phyloP scores from a whole-genome alignment of 2,329 filamentous ascomycete species.

The Cadophora sp. region DNA sequence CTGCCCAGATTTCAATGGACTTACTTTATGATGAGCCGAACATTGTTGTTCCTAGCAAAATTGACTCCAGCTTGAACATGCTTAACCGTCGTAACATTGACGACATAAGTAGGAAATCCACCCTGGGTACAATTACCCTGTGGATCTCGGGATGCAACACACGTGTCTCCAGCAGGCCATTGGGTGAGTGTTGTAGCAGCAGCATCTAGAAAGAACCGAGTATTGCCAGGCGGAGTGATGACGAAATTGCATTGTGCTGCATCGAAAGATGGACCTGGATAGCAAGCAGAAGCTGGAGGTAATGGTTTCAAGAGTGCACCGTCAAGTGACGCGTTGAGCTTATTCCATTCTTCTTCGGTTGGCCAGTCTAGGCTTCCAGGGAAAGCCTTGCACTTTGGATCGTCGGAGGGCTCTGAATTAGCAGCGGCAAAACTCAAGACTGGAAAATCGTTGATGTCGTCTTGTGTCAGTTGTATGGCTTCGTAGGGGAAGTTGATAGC shows the following conservation, averaged over 20 bases:
- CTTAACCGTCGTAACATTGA: conserved; percentile 36
- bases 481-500: neutral
- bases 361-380: neutral
- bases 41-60: conserved; percentile 44
- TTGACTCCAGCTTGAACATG: conserved; percentile 39
- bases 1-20: neutral
- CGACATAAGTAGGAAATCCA: conserved; percentile 32
- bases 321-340: neutral
- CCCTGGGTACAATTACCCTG: conserved; percentile 24
- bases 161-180: neutral
- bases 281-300: neutral
- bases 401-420: neutral
- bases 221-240: neutral
- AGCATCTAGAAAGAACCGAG: neutral
- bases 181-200: neutral
- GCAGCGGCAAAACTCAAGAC: neutral
- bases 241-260: neutral
- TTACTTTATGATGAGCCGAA: conserved; percentile 46
- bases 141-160: neutral
- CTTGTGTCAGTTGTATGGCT: neutral
- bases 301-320: neutral
- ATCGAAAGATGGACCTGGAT: neutral
- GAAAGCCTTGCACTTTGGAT: neutral
- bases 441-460: neutral
- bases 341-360: neutral